Percentiles rank a stretch among this genome's conserved stretches.
These are phyloP conservation scores for Lavandula angustifolia DNA, from an alignment of 257 asterid species.

Conservation along the genomic window DNA sequence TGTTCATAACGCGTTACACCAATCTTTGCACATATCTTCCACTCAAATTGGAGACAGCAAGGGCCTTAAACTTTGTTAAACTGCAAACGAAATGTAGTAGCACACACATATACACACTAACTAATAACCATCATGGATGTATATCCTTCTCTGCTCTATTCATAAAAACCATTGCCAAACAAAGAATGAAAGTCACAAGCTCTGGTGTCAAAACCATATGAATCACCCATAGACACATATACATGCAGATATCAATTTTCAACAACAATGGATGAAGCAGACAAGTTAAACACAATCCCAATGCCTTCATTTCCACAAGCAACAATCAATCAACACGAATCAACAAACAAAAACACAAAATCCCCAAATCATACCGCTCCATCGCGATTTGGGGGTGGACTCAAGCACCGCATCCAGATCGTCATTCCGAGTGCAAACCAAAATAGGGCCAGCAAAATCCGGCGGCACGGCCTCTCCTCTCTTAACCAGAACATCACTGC, in stretches of 20 bases:
- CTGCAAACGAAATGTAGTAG: background rate
- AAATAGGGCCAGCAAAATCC: conserved; percentile 79
- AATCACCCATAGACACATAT: background rate
- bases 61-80: background rate
- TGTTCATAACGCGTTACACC: background rate
- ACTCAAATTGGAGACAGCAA: background rate
- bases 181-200: conserved; percentile 8
- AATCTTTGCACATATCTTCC: background rate
- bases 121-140: background rate
- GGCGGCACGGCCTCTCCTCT: conserved; percentile 86
- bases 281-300: background rate
- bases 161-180: background rate
- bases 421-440: conserved; percentile 92
- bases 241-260: background rate
- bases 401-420: conserved; percentile 90
- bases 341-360: background rate
- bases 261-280: conserved; percentile 1
- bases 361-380: conserved; percentile 63
- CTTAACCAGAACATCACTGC: conserved; percentile 71
- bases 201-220: too few relatives aligned
- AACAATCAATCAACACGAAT: conserved; percentile 15
- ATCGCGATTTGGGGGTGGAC: conserved; percentile 80
- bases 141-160: background rate
- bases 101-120: background rate
- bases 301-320: background rate